Base-by-base conservation (phyloP, 768 basidiomycete genomes). In the Coprinopsis cinerea region DNA sequence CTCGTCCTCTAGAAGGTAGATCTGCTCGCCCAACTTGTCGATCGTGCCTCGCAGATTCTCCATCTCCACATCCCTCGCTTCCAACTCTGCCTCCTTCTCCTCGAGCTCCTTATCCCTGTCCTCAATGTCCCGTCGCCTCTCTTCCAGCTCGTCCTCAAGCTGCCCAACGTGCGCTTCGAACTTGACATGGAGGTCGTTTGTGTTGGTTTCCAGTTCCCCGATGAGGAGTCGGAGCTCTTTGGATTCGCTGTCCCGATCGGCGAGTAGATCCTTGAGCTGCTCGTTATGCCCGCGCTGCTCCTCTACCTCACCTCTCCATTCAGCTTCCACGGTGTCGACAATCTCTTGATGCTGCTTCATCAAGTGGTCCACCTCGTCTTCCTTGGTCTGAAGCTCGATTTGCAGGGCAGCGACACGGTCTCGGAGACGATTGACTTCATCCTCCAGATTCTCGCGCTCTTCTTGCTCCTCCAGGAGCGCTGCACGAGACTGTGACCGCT, bases 221-320 rank as follows among this genome's bases (percentile, higher is more conserved):
- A 92, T 75, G 43, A 80, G 78, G 48, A 88, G 73, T 7, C 84
- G 81, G 6, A 88, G 78, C 39, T 86, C 82, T 55, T 84, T 82
- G 23, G 81, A 80, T 59, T 93, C 89, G 1, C 81, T 74, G 56
- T 93, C 90, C 10, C 87, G 81, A 59, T 92, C 89, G 2, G 82
- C 79, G 7, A 90, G 72, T 18, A 88, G 86, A 64, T 88, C 87
- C 22, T 77, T 75, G 14, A 89, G 72, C 63, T 94, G 89, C 49
- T 92, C 89, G 0, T 85, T 80, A 57, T 90, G 89, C 2, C 73
- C 77, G 52, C 84, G 74, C 1, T 82, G 82, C 55, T 92, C 89
- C 53, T 91, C 82, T 2, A 94, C 82, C 61, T 95, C 93, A 2
- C 86, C 88, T 48, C 85, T 71, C 92, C 92, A 95, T 57, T 90